Conservation (phyloP, 495 filamentous ascomycete genomes). For the Aspergillus conjunctus region DNA sequence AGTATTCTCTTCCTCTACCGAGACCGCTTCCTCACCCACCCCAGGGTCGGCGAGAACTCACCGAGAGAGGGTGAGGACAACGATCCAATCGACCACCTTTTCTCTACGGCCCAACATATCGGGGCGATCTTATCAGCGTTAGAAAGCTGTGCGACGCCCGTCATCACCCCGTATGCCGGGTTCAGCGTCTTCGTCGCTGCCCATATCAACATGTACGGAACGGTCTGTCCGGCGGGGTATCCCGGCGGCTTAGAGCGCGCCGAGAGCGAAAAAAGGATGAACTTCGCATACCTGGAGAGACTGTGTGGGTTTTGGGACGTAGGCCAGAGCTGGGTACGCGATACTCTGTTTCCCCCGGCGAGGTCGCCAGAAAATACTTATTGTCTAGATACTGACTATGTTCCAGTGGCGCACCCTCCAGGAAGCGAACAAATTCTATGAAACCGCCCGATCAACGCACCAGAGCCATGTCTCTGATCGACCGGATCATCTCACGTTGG, state of each 20-base stretch:
- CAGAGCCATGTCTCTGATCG: slow-evolving; percentile 27
- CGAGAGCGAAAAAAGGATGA: slow-evolving; percentile 39
- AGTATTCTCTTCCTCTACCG: slow-evolving; percentile 48
- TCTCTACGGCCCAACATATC: slow-evolving; percentile 43
- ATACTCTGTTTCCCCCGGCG: background rate
- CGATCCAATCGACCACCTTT: slow-evolving; percentile 40
- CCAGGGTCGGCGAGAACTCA: slow-evolving; percentile 32
- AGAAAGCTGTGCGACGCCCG: slow-evolving; percentile 38
- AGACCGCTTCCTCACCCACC: slow-evolving; percentile 41
- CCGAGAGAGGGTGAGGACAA: slow-evolving; percentile 28
- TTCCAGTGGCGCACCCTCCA: slow-evolving; percentile 46
- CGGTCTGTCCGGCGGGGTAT: slow-evolving; percentile 40
- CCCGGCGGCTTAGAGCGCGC: slow-evolving; percentile 43
- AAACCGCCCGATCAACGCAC: slow-evolving; percentile 36
- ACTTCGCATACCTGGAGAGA: slow-evolving; percentile 43
- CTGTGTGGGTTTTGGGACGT: slow-evolving; percentile 45
- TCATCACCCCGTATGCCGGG: slow-evolving; percentile 48
- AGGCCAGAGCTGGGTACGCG: slow-evolving; percentile 43
- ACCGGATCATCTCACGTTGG: slow-evolving; percentile 38
- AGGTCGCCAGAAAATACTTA: background rate
- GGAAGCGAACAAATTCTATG: slow-evolving; percentile 47
- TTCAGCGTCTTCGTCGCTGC: slow-evolving; percentile 50
- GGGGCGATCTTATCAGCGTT: slow-evolving; percentile 39
- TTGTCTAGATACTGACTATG: background rate
- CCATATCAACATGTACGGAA: slow-evolving; percentile 52